Percentiles rank a stretch among this genome's conserved stretches.
phyloP scores from a whole-genome alignment of 2,329 filamentous ascomycete genomes.

The Metarhizium sp. region DNA sequence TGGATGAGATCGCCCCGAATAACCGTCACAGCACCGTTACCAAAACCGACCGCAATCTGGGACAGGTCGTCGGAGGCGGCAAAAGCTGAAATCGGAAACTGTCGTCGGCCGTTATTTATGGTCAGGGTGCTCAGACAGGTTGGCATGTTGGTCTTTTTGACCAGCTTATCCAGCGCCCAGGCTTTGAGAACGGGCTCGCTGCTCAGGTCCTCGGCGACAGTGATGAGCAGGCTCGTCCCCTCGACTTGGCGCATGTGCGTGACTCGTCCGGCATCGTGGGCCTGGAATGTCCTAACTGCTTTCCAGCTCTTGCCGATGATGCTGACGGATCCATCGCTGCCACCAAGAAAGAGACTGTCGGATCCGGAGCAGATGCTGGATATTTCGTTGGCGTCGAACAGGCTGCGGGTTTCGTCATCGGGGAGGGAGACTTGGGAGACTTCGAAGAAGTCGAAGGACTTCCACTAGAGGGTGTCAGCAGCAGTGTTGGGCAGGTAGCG shows the following conservation, averaged over 20 bases:
- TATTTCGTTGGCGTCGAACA: slow-evolving; percentile 76
- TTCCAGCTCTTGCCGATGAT: slow-evolving; percentile 86
- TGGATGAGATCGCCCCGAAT: slow-evolving; percentile 92
- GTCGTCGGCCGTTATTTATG: slow-evolving; percentile 83
- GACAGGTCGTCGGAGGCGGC: slow-evolving; percentile 78
- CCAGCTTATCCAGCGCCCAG: slow-evolving; percentile 90
- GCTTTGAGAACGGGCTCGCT: slow-evolving; percentile 86
- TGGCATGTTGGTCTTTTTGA: slow-evolving; percentile 87
- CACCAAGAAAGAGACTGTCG: slow-evolving; percentile 82
- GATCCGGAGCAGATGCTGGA: slow-evolving; percentile 79
- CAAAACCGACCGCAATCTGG: slow-evolving; percentile 91
- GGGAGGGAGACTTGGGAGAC: slow-evolving; percentile 73
- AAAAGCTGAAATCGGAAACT: slow-evolving; percentile 91
- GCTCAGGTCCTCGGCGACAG: slow-evolving; percentile 77
- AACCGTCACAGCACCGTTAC: slow-evolving; percentile 87
- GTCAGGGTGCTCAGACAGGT: slow-evolving; percentile 78
- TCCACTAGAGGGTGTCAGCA: slow-evolving; percentile 57
- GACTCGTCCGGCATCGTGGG: slow-evolving; percentile 70
- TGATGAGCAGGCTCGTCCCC: slow-evolving; percentile 77
- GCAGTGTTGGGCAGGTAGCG: too few species aligned
- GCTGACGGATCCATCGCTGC: slow-evolving; percentile 74
- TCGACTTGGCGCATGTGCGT: slow-evolving; percentile 90
- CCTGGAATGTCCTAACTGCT: slow-evolving; percentile 75
- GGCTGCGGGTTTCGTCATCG: slow-evolving; percentile 67
- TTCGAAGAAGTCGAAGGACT: slow-evolving; percentile 99